Percentiles rank a stretch among this genome's conserved stretches.
Evolutionary conservation across 768 basidiomycete genomes (phyloP).

Genomic region (Suillus placidus): DNA sequence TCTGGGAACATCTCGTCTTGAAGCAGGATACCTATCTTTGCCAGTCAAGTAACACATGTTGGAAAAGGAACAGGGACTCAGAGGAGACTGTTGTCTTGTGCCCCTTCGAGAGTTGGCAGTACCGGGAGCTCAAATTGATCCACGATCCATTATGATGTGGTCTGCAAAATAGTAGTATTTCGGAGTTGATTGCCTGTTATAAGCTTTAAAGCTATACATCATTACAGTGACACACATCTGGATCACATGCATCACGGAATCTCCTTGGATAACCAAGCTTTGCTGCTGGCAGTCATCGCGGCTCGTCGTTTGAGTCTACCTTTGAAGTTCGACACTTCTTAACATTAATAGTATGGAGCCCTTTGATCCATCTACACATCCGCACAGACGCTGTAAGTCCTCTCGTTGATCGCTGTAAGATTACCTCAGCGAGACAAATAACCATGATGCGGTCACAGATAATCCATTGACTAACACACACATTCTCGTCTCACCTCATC

Average conservation of each 20-base stretch:
- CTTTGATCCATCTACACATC: slow-evolving; percentile 65
- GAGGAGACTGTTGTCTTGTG: not conserved
- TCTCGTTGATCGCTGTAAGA: slow-evolving; percentile 9
- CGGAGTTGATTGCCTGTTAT: not conserved
- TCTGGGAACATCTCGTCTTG: not conserved
- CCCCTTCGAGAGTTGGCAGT: not conserved
- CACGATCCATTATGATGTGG: too few relatives aligned
- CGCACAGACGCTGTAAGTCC: slow-evolving; percentile 69
- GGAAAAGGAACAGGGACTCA: not conserved
- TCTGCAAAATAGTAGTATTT: not conserved
- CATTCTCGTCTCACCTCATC: slow-evolving; percentile 86
- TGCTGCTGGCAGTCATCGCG: not conserved
- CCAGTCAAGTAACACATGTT: not conserved
- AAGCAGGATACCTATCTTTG: not conserved
- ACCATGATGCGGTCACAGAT: slow-evolving; percentile 43
- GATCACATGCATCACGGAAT: not conserved
- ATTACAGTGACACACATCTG: not conserved
- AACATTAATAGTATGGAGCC: slow-evolving; percentile 31
- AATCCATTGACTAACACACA: slow-evolving; percentile 81
- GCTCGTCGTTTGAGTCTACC: not conserved
- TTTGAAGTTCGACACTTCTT: not conserved
- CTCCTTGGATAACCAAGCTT: not conserved
- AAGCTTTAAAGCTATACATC: too few relatives aligned
- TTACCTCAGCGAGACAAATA: slow-evolving; percentile 5
- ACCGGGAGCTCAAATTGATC: not conserved